Base-by-base conservation (phyloP, 176 grass and related monocot species). In the Stipa capillata region DNA sequence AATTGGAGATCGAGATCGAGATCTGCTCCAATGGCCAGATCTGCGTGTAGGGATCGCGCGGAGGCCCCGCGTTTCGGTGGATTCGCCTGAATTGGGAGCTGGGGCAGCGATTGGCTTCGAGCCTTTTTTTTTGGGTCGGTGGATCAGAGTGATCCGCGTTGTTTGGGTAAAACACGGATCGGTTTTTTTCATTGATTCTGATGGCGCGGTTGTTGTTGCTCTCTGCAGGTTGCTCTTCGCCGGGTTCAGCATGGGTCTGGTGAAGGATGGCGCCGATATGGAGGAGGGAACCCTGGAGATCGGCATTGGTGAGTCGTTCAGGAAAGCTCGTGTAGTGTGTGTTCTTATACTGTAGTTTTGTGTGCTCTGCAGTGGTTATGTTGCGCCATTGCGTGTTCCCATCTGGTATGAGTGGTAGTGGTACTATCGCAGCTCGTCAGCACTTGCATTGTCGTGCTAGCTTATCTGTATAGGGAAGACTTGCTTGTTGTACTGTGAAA, bases 271-370 rank as follows among this genome's bases (percentile, higher is more conserved):
- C 37, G 48, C 4, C 28, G 87, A 93, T 54, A 76, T 93, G 91
- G 91, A 93, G 87, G 91, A 90, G 68, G 91, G 87, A 52, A 86
- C 81, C 61, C 40, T 93, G 53, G 87, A 93, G 87, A 93, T 93
- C 74, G 89, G 92, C 85, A 91, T 94, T 66, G 92, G 92, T 94
- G 87, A 81, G 82, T 79, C 7, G 1, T 59, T 4, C 52, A 16
- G 39, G 60, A 18, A 21, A 62, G 33, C 58, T 78, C 28, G 9
- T 43, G 1, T 6, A 33, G 8, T 52, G 50, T 58, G n/a, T n/a
- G 39, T 45, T 29, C 62, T 15, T 1, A 57, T 69, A 42, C 21
- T 35, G 8, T 54, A 52, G 41, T 36, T 55, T 84, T 72, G 40
- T 63, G 48, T 15, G 17, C 48, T 80, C 50, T 24, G 14, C 20